Conservation (phyloP, 1,284 basidiomycete species). For the Puccinia coronata region DNA sequence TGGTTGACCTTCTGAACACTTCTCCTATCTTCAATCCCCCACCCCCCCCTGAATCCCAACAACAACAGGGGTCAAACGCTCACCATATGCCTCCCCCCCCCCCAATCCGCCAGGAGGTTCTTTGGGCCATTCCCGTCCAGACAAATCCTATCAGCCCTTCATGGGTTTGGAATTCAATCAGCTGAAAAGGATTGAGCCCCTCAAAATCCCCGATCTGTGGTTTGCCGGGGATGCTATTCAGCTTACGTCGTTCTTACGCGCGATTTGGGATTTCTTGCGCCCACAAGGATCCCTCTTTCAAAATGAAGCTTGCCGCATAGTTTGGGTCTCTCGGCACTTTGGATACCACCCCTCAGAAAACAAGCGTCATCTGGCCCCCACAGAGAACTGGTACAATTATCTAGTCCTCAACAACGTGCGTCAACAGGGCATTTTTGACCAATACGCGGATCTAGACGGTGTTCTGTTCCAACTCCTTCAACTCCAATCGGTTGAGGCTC, state of each 20-base stretch:
- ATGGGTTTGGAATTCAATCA: not conserved
- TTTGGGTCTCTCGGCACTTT: slow-evolving; percentile 2
- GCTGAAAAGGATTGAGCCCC: not conserved
- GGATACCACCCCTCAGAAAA: not conserved
- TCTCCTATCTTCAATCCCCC: not conserved
- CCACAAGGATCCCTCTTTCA: not conserved
- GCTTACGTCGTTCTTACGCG: not conserved
- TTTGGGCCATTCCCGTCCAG: too few species aligned
- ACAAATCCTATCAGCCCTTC: not conserved
- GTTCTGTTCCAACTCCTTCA: not conserved
- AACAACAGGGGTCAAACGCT: not conserved
- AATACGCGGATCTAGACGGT: not conserved
- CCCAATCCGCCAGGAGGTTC: not conserved
- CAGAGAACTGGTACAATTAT: not conserved
- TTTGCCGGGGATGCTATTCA: not conserved
- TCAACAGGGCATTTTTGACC: not conserved
- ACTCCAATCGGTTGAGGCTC: not conserved
- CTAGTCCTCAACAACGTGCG: not conserved
- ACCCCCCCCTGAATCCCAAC: not conserved
- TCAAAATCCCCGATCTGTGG: not conserved
- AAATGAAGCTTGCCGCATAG: not conserved
- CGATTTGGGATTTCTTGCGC: not conserved
- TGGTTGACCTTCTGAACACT: not conserved
- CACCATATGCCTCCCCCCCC: not conserved
- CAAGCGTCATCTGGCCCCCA: not conserved